A percentile compares a stretch with the other conserved stretches of the same genome.
phyloP scores from a whole-genome alignment of 164 flowering plant species.

The Dillenia turbinata region DNA sequence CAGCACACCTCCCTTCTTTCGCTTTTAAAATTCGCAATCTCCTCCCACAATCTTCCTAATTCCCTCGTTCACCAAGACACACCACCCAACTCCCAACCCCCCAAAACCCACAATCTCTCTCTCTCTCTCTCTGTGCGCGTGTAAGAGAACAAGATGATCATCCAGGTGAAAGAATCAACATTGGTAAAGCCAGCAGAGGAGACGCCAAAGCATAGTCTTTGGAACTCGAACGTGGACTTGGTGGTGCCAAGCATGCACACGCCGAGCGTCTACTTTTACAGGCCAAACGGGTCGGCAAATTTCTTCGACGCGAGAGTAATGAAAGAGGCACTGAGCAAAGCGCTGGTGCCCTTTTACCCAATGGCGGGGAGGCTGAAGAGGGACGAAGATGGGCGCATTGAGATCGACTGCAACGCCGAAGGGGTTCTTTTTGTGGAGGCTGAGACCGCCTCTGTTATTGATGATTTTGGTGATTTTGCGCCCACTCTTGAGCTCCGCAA shows the following conservation, averaged over 20 bases:
- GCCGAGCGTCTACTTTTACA: slow-evolving; percentile 45
- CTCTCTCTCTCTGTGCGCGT: too few relatives aligned
- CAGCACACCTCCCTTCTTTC: too few relatives aligned
- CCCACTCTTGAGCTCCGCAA: slow-evolving; percentile 37
- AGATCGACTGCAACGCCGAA: slow-evolving; percentile 47
- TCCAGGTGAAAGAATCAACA: slow-evolving; percentile 28
- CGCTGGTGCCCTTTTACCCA: slow-evolving; percentile 55
- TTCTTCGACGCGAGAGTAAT: slow-evolving; percentile 34
- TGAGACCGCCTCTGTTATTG: slow-evolving; percentile 29
- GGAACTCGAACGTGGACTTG: slow-evolving; percentile 45
- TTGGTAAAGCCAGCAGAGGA: slow-evolving; percentile 41
- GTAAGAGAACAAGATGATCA: slow-evolving; percentile 13
- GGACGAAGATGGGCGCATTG: slow-evolving; percentile 43
- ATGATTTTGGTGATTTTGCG: slow-evolving; percentile 56
- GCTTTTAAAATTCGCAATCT: too few relatives aligned
- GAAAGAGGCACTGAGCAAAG: slow-evolving; percentile 42
- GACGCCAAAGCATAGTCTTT: slow-evolving; percentile 26
- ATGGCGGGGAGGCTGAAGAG: slow-evolving; percentile 45
- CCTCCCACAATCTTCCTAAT: too few relatives aligned
- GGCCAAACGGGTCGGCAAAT: slow-evolving; percentile 26
- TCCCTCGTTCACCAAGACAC: too few relatives aligned
- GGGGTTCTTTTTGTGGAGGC: slow-evolving; percentile 59
- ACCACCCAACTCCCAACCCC: too few relatives aligned
- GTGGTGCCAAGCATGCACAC: slow-evolving; percentile 43
- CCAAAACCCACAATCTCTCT: too few relatives aligned